These are phyloP conservation scores for Diaporthe sp. DNA, from an alignment of 2,329 filamentous ascomycete genomes.

Conservation along the genomic window DNA sequence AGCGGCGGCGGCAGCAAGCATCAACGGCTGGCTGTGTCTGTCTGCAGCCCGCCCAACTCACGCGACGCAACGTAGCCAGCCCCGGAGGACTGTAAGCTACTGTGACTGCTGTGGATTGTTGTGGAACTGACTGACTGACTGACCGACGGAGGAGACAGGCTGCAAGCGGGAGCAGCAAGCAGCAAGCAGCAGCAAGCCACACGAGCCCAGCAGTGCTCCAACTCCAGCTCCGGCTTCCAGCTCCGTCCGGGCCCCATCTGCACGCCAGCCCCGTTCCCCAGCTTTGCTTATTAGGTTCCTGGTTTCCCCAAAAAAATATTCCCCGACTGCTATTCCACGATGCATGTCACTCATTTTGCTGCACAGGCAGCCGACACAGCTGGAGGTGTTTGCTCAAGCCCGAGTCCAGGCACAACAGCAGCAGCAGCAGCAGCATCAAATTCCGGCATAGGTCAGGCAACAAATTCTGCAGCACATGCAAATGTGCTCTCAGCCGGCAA, in stretches of 20 bases:
- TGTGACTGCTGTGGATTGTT: neutral
- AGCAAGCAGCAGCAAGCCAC: neutral
- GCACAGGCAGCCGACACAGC: constrained; percentile 38
- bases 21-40: neutral
- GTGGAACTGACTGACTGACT: neutral
- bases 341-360: constrained; percentile 39
- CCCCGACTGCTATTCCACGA: constrained; percentile 32
- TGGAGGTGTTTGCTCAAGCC: constrained; percentile 21
- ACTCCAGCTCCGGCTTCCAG: constrained; percentile 1
- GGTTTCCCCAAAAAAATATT: constrained; percentile 8
- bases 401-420: neutral
- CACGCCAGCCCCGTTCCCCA: constrained; percentile 31
- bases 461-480: neutral
- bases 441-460: neutral
- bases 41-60: neutral
- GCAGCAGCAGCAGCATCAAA: constrained; percentile 6
- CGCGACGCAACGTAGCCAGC: constrained; percentile 23
- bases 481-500: neutral
- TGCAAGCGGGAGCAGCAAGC: neutral
- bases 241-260: neutral
- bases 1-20: neutral
- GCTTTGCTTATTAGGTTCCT: constrained; percentile 32
- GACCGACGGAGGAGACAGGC: neutral
- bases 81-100: neutral
- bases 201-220: constrained; percentile 6